phyloP scores from a whole-genome alignment of 345 rosid species.

The Lepidium aucheri region DNA sequence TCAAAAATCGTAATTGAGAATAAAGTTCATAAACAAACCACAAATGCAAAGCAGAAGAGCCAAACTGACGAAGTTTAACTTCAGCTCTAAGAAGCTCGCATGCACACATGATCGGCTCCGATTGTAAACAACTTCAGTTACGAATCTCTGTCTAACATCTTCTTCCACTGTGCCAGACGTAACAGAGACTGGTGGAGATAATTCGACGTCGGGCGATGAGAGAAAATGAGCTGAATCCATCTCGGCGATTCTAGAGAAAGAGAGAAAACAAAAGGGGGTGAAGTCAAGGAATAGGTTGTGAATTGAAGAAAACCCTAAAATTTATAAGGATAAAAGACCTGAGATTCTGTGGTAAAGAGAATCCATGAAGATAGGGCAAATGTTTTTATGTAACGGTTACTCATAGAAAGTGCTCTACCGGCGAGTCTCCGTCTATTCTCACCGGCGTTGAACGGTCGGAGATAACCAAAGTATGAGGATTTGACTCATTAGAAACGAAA shows the following conservation, averaged over 20 bases:
- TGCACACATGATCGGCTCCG: too few species aligned
- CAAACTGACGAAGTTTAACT: slow-evolving; percentile 42
- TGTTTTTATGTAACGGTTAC: background rate
- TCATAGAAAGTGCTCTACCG: background rate
- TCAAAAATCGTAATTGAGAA: background rate
- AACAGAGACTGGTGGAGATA: background rate
- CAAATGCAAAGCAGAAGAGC: slow-evolving; percentile 50
- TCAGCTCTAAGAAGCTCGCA: background rate
- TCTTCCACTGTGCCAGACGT: slow-evolving; percentile 24
- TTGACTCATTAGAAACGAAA: background rate
- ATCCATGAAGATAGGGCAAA: background rate
- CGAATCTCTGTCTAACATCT: slow-evolving; percentile 24
- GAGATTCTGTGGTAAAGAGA: background rate
- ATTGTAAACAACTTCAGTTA: too few species aligned
- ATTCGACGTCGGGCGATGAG: background rate
- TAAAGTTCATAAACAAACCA: slow-evolving; percentile 34
- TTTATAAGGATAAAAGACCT: background rate
- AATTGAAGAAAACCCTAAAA: background rate
- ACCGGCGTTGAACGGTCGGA: slow-evolving; percentile 2
- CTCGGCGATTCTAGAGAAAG: slow-evolving; percentile 21
- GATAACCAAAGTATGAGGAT: background rate
- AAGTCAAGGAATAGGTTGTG: background rate
- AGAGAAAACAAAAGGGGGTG: background rate
- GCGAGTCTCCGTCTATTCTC: background rate
- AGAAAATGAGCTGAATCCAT: slow-evolving; percentile 25